A percentile compares a stretch with the other conserved stretches of the same genome.
These are phyloP conservation scores for Amphirosellinia nigrospora DNA, from an alignment of 495 filamentous ascomycete species.

Conservation along the genomic window DNA sequence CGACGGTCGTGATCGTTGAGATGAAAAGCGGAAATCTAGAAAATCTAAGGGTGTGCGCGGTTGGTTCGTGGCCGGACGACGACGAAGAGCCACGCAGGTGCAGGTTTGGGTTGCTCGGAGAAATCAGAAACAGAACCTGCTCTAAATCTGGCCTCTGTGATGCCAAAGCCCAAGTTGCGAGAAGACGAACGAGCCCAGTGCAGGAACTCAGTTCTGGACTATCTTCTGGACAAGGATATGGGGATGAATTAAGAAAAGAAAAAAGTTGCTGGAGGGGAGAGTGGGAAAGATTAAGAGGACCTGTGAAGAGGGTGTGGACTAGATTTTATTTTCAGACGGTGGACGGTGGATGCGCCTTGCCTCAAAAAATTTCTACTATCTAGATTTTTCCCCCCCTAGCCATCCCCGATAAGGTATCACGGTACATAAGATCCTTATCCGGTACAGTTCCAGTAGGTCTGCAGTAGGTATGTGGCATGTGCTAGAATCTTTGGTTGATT, in stretches of 20 bases:
- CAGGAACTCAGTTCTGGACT: slow-evolving; percentile 34
- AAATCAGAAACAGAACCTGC: slow-evolving; percentile 27
- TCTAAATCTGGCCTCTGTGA: slow-evolving; percentile 1
- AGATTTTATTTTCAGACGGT: slow-evolving; percentile 32
- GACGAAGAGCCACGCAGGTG: slow-evolving; percentile 13
- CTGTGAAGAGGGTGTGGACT: slow-evolving; percentile 27
- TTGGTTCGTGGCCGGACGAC: slow-evolving; percentile 10
- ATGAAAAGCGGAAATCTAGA: background rate
- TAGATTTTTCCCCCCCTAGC: background rate
- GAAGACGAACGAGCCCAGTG: slow-evolving; percentile 33
- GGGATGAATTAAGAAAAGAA: slow-evolving; percentile 23
- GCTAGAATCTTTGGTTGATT: background rate
- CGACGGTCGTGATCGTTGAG: slow-evolving; percentile 22
- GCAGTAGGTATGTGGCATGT: slow-evolving; percentile 8
- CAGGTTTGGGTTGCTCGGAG: slow-evolving; percentile 22
- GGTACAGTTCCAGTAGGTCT: no score
- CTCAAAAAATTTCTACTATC: slow-evolving; percentile 18
- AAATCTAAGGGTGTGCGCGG: slow-evolving; percentile 14
- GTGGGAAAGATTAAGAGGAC: slow-evolving; percentile 20
- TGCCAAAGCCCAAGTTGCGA: slow-evolving; percentile 7
- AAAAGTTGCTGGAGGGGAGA: slow-evolving; percentile 27
- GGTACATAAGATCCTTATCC: background rate
- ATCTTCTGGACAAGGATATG: slow-evolving; percentile 31
- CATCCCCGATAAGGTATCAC: slow-evolving; percentile 8
- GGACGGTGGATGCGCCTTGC: slow-evolving; percentile 20